Base-by-base conservation (phyloP, 1,284 basidiomycete species). In the Trichosporon inkin region DNA sequence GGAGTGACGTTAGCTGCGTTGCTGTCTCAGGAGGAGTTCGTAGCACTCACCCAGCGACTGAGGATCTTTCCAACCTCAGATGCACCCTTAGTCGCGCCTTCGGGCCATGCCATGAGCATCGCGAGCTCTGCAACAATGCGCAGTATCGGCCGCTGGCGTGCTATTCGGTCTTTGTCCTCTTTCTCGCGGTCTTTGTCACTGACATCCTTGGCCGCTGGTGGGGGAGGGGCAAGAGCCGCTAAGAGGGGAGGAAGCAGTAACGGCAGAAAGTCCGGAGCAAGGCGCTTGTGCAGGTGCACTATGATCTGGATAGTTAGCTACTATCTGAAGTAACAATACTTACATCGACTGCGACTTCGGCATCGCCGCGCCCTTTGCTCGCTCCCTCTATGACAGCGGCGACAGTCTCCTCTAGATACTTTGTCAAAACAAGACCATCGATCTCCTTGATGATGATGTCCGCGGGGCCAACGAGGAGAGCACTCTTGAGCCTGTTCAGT, bases 381-480 rank as follows among this genome's bases (percentile, higher is more conserved):
- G 95, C 82, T 1, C 96, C 95, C 72, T 99, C 96, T 0, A 90
- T 80, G 0, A 88, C 82, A 1, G 92, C 93, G 11, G 87, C 86
- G 1, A 90, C 88, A 63, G 98, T 88, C 79, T 99, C 96, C 69
- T 97, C 94, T 56, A 95, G 83, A 74, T 99, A 98, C 78, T 97
- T 99, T 79, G 92, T 92, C 53, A 99, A 82, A 4, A 91, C 88
- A 51, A 99, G 83, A 0, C 86, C 83, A 62, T 90, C 87, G 64
- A 96, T 86, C 71, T 99, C 96, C 78, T 94, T 95, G 71, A 94
- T 80, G 61, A 96, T 85, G 68, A 89, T 86, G 66, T 92, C 90
- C 1, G 74, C 52, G 1, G 76, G 75, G 16, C 75, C 74, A 20
- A 73, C 65, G n/a, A 78, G 69, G 3, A 79, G 63, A 0, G 70